Conservation (phyloP, 805 yeast genomes). For the Scheffersomyces coipomensis region DNA sequence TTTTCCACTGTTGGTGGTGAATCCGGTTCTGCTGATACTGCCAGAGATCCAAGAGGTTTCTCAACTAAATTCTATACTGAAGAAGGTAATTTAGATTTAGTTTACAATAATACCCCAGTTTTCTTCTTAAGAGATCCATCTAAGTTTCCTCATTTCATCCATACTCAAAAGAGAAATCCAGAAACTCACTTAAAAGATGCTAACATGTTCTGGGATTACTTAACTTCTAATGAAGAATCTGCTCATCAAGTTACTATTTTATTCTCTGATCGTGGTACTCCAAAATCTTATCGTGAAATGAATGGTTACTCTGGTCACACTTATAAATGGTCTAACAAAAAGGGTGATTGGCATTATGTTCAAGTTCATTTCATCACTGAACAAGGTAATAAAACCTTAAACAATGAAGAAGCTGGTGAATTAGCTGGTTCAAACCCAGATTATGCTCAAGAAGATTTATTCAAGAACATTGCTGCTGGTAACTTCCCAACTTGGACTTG, state of each 20-base stretch:
- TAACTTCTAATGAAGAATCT: constrained; percentile 70
- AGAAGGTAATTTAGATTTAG: constrained; percentile 83
- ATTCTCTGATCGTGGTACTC: constrained; percentile 83
- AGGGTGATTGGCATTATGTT: constrained; percentile 76
- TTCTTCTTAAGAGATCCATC: constrained; percentile 83
- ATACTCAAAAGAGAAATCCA: constrained; percentile 86
- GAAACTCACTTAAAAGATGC: constrained; percentile 78
- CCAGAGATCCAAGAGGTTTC: constrained; percentile 87
- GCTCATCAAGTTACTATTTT: constrained; percentile 71
- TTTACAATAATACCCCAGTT: constrained; percentile 82
- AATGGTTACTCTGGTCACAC: constrained; percentile 85
- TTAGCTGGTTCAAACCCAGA: constrained; percentile 81
- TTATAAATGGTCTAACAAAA: constrained; percentile 72
- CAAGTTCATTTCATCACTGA: constrained; percentile 73
- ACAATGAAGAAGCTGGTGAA: constrained; percentile 65
- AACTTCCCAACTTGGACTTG: constrained; percentile 83
- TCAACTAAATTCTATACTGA: constrained; percentile 78
- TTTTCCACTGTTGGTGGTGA: constrained; percentile 91
- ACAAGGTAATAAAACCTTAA: constrained; percentile 55
- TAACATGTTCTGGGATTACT: constrained; percentile 82
- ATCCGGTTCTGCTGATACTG: constrained; percentile 76
- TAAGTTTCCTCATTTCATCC: constrained; percentile 85
- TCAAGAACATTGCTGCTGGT: constrained; percentile 73
- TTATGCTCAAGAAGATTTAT: constrained; percentile 75
- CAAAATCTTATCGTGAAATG: constrained; percentile 72